Base-by-base conservation (phyloP, 2,329 filamentous ascomycete species). In the Madurella fahalii region DNA sequence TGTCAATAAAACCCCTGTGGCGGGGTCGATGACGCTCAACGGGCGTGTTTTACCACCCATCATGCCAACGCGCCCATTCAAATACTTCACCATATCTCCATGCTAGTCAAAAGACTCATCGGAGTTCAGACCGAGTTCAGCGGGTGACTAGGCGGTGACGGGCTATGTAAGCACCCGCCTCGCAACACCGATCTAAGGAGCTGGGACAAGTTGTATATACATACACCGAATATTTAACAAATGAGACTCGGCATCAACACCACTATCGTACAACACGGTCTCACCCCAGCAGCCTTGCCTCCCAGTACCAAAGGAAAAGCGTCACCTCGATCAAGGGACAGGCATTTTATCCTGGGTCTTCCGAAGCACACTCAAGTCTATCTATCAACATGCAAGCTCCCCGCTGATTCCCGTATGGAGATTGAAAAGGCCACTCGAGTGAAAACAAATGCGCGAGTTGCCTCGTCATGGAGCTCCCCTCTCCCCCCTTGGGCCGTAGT, bases 401-500 rank as follows among this genome's bases (percentile, higher is more conserved):
- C 4, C 9, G 31, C 31, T 34, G 7, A 12, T 34, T 34, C 31
- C 31, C 31, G 12, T 12, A 34, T 12, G 31, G 12, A 34, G 31
- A 34, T 25, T 3, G 13, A 37, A 4, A 11, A 37, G 13, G 34
- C 34, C 34, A 11, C 4, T 37, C 34, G 34, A 37, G 34, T 37
- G 12, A 37, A 37, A 18, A 31, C 20, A 46, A 40, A 37, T 18
- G 32, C 15, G 31, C 42, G 40, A 34, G 34, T 45, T 41, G 41
- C 43, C 34, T 37, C 34, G 4, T 47, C 12, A 17, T 20, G 16
- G 16, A 34, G n/a, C 46, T 39, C 39, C 39, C 44, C 18, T 41
- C 34, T 13, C 25, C 34, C 30, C 20, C 20, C 16, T 41, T 56
- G 45, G 48, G 49, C 48, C 53, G 41, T 52, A 56, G 18, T 55